These are phyloP conservation scores for Spathaspora boniae DNA, from an alignment of 805 yeast species.

Conservation along the genomic window DNA sequence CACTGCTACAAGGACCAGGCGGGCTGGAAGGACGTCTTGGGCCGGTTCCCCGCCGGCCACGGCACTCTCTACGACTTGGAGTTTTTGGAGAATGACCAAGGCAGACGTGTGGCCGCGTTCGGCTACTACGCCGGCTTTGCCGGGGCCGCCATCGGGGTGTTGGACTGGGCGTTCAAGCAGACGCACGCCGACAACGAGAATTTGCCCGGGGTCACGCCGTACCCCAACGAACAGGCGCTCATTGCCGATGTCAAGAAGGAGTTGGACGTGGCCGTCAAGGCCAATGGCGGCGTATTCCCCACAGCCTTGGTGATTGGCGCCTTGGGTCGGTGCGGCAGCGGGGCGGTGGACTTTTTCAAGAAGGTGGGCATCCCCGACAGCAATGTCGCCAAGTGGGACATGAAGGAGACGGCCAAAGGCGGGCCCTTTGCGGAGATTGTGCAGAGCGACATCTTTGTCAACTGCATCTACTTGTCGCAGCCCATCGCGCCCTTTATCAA, in stretches of 20 bases:
- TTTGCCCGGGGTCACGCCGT: slow-evolving; percentile 78
- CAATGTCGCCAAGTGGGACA: slow-evolving; percentile 90
- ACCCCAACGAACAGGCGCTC: slow-evolving; percentile 72
- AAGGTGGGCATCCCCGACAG: slow-evolving; percentile 86
- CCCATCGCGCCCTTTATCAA: slow-evolving; percentile 92
- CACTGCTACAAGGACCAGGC: slow-evolving; percentile 97
- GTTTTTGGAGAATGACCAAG: slow-evolving; percentile 88
- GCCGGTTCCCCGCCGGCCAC: slow-evolving; percentile 86
- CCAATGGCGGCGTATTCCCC: slow-evolving; percentile 66
- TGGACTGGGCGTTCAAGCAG: slow-evolving; percentile 93
- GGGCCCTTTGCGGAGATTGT: slow-evolving; percentile 96
- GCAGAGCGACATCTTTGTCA: slow-evolving; percentile 82
- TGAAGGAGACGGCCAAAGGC: slow-evolving; percentile 92
- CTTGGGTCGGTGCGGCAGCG: slow-evolving; percentile 97
- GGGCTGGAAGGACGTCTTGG: slow-evolving; percentile 92
- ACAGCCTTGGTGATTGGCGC: slow-evolving; percentile 92
- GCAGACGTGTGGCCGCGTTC: slow-evolving; percentile 98
- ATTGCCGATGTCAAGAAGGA: slow-evolving; percentile 66
- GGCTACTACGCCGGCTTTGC: slow-evolving; percentile 99
- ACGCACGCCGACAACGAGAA: slow-evolving; percentile 62
- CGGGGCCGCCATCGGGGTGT: slow-evolving; percentile 95
- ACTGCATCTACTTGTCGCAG: slow-evolving; percentile 90
- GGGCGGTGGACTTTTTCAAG: slow-evolving; percentile 81
- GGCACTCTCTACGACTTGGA: slow-evolving; percentile 92
- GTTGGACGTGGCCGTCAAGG: slow-evolving; percentile 52